Base-by-base conservation (phyloP, 2,329 filamentous ascomycete genomes). In the Zasmidium citrigriseum region DNA sequence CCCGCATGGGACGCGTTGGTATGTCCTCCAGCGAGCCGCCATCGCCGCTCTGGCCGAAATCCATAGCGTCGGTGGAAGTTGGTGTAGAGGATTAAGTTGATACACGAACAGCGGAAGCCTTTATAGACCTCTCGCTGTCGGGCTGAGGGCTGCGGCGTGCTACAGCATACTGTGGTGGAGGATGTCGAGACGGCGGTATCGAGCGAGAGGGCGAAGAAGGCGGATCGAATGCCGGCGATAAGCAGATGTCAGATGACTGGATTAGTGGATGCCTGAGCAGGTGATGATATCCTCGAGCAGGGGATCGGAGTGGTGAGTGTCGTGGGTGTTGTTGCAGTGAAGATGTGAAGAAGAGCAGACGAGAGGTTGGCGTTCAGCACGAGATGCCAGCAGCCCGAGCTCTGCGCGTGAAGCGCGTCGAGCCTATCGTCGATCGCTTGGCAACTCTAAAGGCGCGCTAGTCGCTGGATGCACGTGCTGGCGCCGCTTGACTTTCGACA, bases 1-100 rank as follows among this genome's bases (percentile, higher is more conserved):
- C 93, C 76, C 79, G 76, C 80, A 82, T 82, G 47, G 76, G 73
- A 66, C 72, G 72, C 64, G 73, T 74, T 18, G 72, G 72, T 27
- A 75, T 70, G 56, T 72, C 68, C 55, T 64, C 68, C 49, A 72
- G 69, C 24, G 67, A 67, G 54, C 58, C 61, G 46, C 59, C 67
- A 51, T 63, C 63, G 38, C 59, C 58, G 55, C 48, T 23, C 14
- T 34, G 46, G 21, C 46, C 57, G 54, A 59, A 63, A 55, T 68
- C 68, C 66, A 69, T 70, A 27, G 51, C 62, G 55, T 54, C 59
- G 55, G 65, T 63, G 60, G 63, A 61, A 63, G 66, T 63, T 41
- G 34, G 34, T 41, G 34, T 41, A 62, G 47, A 38, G 50, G 58
- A 29, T 45, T 50, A 53, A 55, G 59, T 62, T 62, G 27, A 29